These are phyloP conservation scores for Boletus eberwhitei DNA, from an alignment of 768 basidiomycete genomes.

Conservation along the genomic window DNA sequence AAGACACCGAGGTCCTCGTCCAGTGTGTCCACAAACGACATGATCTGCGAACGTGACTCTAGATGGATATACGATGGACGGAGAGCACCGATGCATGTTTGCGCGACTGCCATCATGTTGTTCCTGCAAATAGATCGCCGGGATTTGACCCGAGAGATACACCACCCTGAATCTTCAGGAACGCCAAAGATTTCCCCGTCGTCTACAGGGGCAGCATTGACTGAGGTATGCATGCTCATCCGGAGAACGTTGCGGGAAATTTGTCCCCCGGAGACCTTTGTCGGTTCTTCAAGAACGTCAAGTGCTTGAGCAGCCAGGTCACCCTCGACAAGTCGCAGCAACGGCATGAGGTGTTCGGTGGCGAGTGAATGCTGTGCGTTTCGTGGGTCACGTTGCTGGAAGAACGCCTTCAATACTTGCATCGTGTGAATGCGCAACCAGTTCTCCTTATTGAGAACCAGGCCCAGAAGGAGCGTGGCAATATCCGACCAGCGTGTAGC, in stretches of 20 bases:
- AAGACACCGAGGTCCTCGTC: slow-evolving; percentile 76
- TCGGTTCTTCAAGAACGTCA: slow-evolving; percentile 91
- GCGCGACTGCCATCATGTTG: slow-evolving; percentile 83
- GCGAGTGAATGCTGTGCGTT: slow-evolving; percentile 71
- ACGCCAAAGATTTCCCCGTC: slow-evolving; percentile 77
- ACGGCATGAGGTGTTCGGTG: slow-evolving; percentile 86
- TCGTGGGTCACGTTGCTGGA: slow-evolving; percentile 80
- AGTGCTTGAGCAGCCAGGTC: slow-evolving; percentile 82
- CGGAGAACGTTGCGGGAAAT: slow-evolving; percentile 83
- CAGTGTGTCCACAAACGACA: slow-evolving; percentile 34
- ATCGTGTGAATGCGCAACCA: slow-evolving; percentile 83
- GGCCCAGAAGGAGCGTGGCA: slow-evolving; percentile 79
- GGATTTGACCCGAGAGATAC: slow-evolving; percentile 63
- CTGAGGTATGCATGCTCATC: slow-evolving; percentile 78
- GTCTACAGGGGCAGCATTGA: slow-evolving; percentile 44
- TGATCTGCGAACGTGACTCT: slow-evolving; percentile 48
- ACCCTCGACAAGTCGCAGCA: slow-evolving; percentile 84
- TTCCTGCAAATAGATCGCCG: slow-evolving; percentile 61
- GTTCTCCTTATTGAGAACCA: slow-evolving; percentile 76
- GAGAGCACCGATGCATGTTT: slow-evolving; percentile 70
- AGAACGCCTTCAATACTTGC: slow-evolving; percentile 85
- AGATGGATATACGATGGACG: slow-evolving; percentile 72
- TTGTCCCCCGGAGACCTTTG: slow-evolving; percentile 71
- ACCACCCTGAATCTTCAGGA: slow-evolving; percentile 85
- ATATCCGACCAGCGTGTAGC: slow-evolving; percentile 74